Percentiles rank a stretch among this genome's conserved stretches.
phyloP scores from a whole-genome alignment of 768 basidiomycete species.

The Tephrocybe rancida region DNA sequence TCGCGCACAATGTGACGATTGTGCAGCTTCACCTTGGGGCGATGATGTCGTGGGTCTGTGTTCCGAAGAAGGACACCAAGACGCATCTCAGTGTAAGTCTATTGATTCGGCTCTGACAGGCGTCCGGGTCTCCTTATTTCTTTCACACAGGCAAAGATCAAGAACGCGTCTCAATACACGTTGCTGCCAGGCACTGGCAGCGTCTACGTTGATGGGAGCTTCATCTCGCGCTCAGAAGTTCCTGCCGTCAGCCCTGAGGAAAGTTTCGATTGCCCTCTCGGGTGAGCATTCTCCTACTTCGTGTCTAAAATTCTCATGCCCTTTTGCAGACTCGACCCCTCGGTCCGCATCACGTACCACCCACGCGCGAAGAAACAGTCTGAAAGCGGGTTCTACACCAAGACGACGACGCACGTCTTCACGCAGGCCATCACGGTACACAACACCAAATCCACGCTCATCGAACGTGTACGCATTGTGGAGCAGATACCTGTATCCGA shows the following conservation, averaged over 20 bases:
- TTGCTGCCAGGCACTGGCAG: no score
- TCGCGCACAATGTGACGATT: slow-evolving; percentile 29
- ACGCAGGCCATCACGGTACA: slow-evolving; percentile 24
- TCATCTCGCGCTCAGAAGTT: slow-evolving; percentile 26
- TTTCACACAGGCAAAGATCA: no score
- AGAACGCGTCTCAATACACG: no score
- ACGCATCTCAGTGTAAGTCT: slow-evolving; percentile 24
- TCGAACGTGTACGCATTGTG: slow-evolving; percentile 19
- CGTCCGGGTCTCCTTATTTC: slow-evolving; percentile 30
- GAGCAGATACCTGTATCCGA: slow-evolving; percentile 28
- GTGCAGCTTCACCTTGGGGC: slow-evolving; percentile 23
- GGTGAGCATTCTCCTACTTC: slow-evolving; percentile 14
- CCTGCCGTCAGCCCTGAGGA: slow-evolving; percentile 29
- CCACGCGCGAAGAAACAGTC: slow-evolving; percentile 24
- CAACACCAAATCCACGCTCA: slow-evolving; percentile 21
- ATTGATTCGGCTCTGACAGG: slow-evolving; percentile 20
- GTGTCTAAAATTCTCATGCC: background rate
- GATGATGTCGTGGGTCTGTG: slow-evolving; percentile 28
- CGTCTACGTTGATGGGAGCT: no score
- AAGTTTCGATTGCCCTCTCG: slow-evolving; percentile 31
- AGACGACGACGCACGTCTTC: slow-evolving; percentile 21
- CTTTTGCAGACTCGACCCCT: slow-evolving; percentile 23
- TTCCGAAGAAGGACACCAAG: slow-evolving; percentile 28
- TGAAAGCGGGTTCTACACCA: slow-evolving; percentile 24
- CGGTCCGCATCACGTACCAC: slow-evolving; percentile 29